These are phyloP conservation scores for Nemania bipapillata DNA, from an alignment of 2,329 filamentous ascomycete species.

Conservation along the genomic window DNA sequence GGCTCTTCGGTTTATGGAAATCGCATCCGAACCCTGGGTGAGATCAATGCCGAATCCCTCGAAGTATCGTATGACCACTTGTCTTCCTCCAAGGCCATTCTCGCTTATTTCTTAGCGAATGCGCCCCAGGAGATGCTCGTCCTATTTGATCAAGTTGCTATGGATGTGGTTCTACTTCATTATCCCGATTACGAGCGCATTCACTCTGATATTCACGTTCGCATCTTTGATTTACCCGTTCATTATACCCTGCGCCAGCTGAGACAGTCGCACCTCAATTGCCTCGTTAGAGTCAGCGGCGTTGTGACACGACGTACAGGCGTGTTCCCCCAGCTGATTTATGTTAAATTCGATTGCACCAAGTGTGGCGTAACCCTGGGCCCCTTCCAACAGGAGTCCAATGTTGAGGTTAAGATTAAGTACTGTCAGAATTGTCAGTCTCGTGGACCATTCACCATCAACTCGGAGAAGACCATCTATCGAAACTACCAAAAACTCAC, in stretches of 20 bases:
- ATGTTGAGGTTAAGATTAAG: constrained; percentile 93
- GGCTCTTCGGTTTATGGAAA: constrained; percentile 94
- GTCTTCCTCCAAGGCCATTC: constrained; percentile 86
- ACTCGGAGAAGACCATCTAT: constrained; percentile 97
- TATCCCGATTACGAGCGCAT: constrained; percentile 98
- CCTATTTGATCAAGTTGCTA: constrained; percentile 94
- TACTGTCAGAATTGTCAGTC: constrained; percentile 98
- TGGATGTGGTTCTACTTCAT: constrained; percentile 94
- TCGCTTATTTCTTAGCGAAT: constrained; percentile 96
- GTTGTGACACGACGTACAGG: constrained; percentile 94
- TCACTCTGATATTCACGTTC: constrained; percentile 96
- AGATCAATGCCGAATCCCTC: constrained; percentile 93
- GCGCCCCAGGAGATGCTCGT: constrained; percentile 94
- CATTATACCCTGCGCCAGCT: constrained; percentile 95
- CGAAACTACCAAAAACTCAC: constrained; percentile 99
- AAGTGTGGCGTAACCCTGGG: constrained; percentile 93
- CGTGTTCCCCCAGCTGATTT: constrained; percentile 97
- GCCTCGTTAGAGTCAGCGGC: constrained; percentile 90
- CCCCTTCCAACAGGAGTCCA: constrained; percentile 97
- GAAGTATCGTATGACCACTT: constrained; percentile 97
- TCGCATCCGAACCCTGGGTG: constrained; percentile 92
- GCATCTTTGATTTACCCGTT: constrained; percentile 92
- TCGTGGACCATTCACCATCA: constrained; percentile 91
- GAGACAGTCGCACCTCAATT: constrained; percentile 95
- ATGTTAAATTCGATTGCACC: constrained; percentile 96